A percentile compares a stretch with the other conserved stretches of the same genome.
Evolutionary conservation across 2,329 filamentous ascomycete species (phyloP).

Genomic region (Fusarium acutatum): DNA sequence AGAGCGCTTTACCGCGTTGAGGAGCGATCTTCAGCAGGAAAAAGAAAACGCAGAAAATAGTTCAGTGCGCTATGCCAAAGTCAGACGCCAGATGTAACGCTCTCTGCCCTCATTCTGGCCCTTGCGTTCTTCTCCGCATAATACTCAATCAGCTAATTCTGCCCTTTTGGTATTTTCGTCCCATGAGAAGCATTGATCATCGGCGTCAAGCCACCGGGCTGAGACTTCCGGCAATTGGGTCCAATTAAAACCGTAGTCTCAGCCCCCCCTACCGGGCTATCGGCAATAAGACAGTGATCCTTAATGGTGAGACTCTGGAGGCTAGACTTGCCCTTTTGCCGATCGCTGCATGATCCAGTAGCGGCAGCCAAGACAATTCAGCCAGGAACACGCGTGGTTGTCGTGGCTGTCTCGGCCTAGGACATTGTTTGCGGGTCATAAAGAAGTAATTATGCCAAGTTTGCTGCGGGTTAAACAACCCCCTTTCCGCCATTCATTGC

Average conservation of each 20-base stretch:
- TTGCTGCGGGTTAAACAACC: neutral
- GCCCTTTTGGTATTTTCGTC: neutral
- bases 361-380: neutral
- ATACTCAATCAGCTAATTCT: neutral
- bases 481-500: neutral
- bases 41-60: neutral
- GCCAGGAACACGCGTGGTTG: constrained; percentile 1
- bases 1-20: neutral
- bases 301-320: neutral
- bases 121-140: neutral
- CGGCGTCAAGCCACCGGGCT: neutral
- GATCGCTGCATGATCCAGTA: constrained; percentile 1
- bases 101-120: neutral
- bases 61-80: neutral
- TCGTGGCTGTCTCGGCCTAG: neutral
- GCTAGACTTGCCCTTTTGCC: neutral
- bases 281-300: neutral
- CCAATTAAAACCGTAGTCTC: neutral
- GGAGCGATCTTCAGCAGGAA: neutral
- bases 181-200: neutral
- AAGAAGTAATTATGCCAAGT: neutral
- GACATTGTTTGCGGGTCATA: neutral
- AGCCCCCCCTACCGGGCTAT: neutral
- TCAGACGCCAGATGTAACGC: neutral
- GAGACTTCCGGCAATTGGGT: neutral